phyloP scores from a whole-genome alignment of 148 eudicot species.

The Amaranthus hypochondriacus region DNA sequence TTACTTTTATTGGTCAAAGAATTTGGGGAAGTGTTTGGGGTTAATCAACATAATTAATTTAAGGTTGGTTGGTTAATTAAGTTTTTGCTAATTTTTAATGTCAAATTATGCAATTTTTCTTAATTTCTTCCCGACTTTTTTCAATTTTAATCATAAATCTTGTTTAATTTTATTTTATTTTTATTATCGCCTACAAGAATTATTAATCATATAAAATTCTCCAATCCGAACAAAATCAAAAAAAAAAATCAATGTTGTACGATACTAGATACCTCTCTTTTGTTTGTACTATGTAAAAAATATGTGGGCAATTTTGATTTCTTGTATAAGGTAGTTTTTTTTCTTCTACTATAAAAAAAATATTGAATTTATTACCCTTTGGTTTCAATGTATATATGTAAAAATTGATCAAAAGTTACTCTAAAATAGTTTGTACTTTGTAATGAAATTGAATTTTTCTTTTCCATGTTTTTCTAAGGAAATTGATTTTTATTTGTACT shows the following conservation, averaged over 20 bases:
- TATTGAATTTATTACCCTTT: background rate
- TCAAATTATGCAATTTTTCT: background rate
- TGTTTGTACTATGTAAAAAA: conserved; percentile 13
- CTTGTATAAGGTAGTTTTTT: conserved; percentile 7
- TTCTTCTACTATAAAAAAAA: background rate
- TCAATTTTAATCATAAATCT: background rate
- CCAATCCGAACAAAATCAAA: too few species aligned
- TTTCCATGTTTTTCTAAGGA: too few species aligned
- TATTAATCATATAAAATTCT: too few species aligned
- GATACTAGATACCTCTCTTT: background rate
- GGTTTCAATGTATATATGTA: conserved; percentile 16
- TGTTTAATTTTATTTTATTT: background rate
- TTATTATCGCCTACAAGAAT: background rate
- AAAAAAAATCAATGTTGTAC: conserved; percentile 16
- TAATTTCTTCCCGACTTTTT: conserved; percentile 1
- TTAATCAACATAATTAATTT: background rate
- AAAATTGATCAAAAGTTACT: background rate
- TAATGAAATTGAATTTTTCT: too few species aligned
- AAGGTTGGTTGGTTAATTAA: conserved; percentile 7
- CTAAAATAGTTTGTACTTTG: too few species aligned
- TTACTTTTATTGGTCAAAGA: conserved; percentile 56
- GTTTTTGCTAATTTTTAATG: conserved; percentile 3
- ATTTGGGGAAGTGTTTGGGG: conserved; percentile 78
- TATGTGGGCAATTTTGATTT: conserved; percentile 18
- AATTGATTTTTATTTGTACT: too few species aligned